Base-by-base conservation (phyloP, 768 basidiomycete genomes). In the Panaeolus cyanescens region DNA sequence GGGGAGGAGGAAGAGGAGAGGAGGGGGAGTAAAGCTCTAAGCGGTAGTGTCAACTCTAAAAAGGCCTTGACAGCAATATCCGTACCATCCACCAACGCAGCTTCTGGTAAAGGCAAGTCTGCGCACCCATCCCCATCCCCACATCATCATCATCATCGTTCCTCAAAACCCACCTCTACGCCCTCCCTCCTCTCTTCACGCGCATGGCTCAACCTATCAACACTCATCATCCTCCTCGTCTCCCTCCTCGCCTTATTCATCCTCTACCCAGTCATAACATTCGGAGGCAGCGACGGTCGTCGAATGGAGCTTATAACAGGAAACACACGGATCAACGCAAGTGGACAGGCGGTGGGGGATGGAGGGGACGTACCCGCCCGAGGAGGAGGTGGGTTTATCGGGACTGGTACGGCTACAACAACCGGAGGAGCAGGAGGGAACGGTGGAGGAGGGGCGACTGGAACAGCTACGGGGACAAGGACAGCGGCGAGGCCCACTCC, bases 191-290 rank as follows among this genome's bases (percentile, higher is more conserved):
- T 74, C 50, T 70, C 75, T 3, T 67, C 64, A 67, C 71, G 76
- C 30, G 71, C 74, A 5, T 39, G 90, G 28, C 67, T 81, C 63
- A 96, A 95, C 74, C 68, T 94, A 37, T 75, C 83, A 32, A 82
- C 87, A 56, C 76, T 96, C 34, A 10, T 89, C 31, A 5, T 88
- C 19, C 79, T 96, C 63, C 72, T 91, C 20, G 22, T 70, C 9
- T 81, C 77, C 1, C 73, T 96, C 58, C 71, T 96, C 58, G 71
- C 71, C 20, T 78, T 96, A 3, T 96, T 96, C 71, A 85, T 91
- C 55, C 83, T 85, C 28, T 95, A 91, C 68, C 95, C 95, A 0
- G 80, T 95, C n/a, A 66, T 73, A 33, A 65, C 64, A 31, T 83
- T 79, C 45, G 80, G 79, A 64, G 67, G 65, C 7, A 70, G 79